A percentile compares a stretch with the other conserved stretches of the same genome.
These are phyloP conservation scores for Pleoardoris graminearum DNA, from an alignment of 2,329 filamentous ascomycete genomes.

Conservation along the genomic window DNA sequence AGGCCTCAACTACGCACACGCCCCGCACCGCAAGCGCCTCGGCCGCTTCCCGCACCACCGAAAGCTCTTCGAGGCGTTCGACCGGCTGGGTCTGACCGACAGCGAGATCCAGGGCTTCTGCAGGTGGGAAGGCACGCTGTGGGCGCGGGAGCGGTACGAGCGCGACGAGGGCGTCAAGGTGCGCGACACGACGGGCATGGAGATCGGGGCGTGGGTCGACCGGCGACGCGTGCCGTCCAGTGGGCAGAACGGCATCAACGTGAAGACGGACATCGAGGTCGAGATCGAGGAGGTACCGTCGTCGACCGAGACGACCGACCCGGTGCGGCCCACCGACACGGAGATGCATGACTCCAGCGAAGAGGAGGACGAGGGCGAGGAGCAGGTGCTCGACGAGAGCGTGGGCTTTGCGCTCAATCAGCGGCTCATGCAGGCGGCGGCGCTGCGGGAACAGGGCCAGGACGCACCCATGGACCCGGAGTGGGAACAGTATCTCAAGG, in stretches of 20 bases:
- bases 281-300: conserved; percentile 41
- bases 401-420: conserved; percentile 64
- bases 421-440: conserved; percentile 66
- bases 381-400: conserved; percentile 56
- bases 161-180: conserved; percentile 72
- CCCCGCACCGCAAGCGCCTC: conserved; percentile 75
- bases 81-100: conserved; percentile 68
- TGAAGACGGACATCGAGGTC: conserved; percentile 49
- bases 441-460: conserved; percentile 64
- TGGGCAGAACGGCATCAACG: conserved; percentile 40
- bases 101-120: conserved; percentile 72
- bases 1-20: conserved; percentile 75
- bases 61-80: conserved; percentile 75
- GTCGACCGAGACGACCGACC: conserved; percentile 10
- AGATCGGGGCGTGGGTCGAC: conserved; percentile 65
- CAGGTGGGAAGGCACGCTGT: conserved; percentile 81
- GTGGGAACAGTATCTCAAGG: conserved; percentile 76
- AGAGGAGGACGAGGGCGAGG: conserved; percentile 47
- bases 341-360: conserved; percentile 21
- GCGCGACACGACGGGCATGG: conserved; percentile 71
- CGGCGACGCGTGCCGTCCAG: conserved; percentile 22
- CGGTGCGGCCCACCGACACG: conserved; percentile 18
- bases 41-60: conserved; percentile 76
- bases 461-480: conserved; percentile 67
- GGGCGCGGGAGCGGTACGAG: conserved; percentile 81